Percentiles rank a stretch among this genome's conserved stretches.
Evolutionary conservation across 139 green algal genomes (phyloP).

Genomic region (Parachlorella kessleri): DNA sequence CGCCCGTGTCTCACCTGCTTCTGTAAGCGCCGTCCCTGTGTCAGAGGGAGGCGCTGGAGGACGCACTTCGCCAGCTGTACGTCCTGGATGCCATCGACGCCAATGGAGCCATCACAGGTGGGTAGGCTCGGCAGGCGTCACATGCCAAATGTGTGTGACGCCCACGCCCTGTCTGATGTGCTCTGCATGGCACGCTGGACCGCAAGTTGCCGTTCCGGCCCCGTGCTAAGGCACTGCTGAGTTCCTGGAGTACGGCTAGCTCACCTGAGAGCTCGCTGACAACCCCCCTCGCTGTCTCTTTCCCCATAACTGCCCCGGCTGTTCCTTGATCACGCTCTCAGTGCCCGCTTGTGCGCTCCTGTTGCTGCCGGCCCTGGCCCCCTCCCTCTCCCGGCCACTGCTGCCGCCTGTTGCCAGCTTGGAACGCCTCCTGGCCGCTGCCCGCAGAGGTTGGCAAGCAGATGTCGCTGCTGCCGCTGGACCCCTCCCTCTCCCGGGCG

Average conservation of each 20-base stretch:
- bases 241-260: too few species aligned
- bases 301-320: neutral
- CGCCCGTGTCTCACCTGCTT: neutral
- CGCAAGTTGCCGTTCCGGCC: too few species aligned
- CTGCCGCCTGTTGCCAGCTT: neutral
- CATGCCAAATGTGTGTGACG: too few species aligned
- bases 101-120: conserved; percentile 74
- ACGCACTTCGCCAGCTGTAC: conserved; percentile 90
- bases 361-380: neutral
- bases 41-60: conserved; percentile 51
- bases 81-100: conserved; percentile 87
- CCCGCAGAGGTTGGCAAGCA: conserved; percentile 14
- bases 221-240: too few species aligned
- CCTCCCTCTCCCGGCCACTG: neutral
- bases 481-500: conserved; percentile 79
- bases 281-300: too few species aligned
- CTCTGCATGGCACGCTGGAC: too few species aligned
- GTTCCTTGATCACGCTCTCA: neutral
- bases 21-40: neutral
- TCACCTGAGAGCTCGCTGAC: too few species aligned
- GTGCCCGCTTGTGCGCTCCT: too few species aligned
- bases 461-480: conserved; percentile 82
- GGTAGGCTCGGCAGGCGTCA: too few species aligned
- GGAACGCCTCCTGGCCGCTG: neutral
- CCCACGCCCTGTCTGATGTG: too few species aligned